Base-by-base conservation (phyloP, 164 flowering plant genomes). In the Liquidambar formosana region DNA sequence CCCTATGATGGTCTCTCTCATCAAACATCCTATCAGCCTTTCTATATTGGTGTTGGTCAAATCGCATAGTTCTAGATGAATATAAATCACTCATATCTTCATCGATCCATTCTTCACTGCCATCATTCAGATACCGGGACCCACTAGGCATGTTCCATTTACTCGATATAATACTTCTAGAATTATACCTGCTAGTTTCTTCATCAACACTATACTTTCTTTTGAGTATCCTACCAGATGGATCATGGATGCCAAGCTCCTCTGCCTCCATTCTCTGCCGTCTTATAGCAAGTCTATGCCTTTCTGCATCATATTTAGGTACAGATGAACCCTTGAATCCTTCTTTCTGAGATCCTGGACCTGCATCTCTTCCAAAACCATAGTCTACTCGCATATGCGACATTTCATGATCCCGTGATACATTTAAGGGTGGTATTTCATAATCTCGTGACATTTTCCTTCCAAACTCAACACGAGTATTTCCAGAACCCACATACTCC, bases 101-200 rank as follows among this genome's bases (percentile, higher is more conserved):
- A 69, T 58, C 54, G 62, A 25, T 52, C 78, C 73, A 71, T 66
- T 72, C 74, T 41, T 76, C 74, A 44, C 43, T 65, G 45, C 64
- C 48, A 12, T 71, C 80, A 66, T 69, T 48, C n/a, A 44, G 38
- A 65, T 68, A 61, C 10, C 63, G 59, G 49, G 23, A 60, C 11
- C 52, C 65, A 46, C 19, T 19, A 27, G 49, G 43, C 15, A 23
- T 49, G 53, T 33, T 16, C 69, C 48, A 22, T 60, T 76, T 71
- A 23, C 66, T 47, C n/a, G 76, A 59, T 28, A 66, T 16, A 51
- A 46, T 33, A 38, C 16, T 72, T 64, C 68, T 73, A 45, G 62
- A 23, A 52, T 64, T 43, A 66, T 53, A 49, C 46, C 48, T 38
- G 19, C 22, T 25, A 4, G 66, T 16, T 12, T 68, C 78, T 48